Evolutionary conservation across 2,329 filamentous ascomycete genomes (phyloP), one percentile per base, ranked within the genome.

Genomic region (Colletotrichum brevisporum): DNA sequence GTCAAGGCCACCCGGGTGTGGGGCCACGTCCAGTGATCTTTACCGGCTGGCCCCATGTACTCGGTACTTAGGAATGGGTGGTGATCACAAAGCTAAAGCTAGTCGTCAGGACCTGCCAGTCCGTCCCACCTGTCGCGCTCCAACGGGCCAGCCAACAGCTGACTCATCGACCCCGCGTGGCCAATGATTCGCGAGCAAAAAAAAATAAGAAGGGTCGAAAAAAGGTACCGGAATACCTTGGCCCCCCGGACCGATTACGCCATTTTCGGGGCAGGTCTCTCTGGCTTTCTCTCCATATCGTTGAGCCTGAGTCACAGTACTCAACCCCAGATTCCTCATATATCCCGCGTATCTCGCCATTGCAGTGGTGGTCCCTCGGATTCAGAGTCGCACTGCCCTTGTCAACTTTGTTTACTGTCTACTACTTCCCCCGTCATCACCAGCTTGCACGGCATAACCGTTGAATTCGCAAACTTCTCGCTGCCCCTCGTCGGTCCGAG

Each of bases 341-440:
- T 56, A 67, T 56, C 51, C 52, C 50, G 43, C 55, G 66, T 67
- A 69, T 66, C n/a, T 65, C 54, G 50, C 31, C 62, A 61, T 67
- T 39, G 31, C 62, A 5, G 24, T 65, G 24, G 9, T 21, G 18
- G 31, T 36, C 31, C 31, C 43, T 39, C 21, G 5, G 15, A 18
- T 21, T 48, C 13, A 26, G 13, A 55, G 15, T 27, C 45, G 47
- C 55, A 36, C 51, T 41, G 27, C 55, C 31, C 55, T 69, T 56
- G 18, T 36, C 52, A n/a, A 48, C 6, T 6, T 10, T 55, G 31
- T 36, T 36, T 36, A 36, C 31, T 21, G 24, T 6, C 43, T 27
- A 50, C 15, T 9, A 16, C 51, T 27, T 18, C 13, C 18, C 15
- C 4, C 47, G 47, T 13, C 55, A 57, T 56, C 43, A 47, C 58